These are phyloP conservation scores for Phytophthora sp. DNA, from an alignment of 352 stramenopile species.

Conservation along the genomic window DNA sequence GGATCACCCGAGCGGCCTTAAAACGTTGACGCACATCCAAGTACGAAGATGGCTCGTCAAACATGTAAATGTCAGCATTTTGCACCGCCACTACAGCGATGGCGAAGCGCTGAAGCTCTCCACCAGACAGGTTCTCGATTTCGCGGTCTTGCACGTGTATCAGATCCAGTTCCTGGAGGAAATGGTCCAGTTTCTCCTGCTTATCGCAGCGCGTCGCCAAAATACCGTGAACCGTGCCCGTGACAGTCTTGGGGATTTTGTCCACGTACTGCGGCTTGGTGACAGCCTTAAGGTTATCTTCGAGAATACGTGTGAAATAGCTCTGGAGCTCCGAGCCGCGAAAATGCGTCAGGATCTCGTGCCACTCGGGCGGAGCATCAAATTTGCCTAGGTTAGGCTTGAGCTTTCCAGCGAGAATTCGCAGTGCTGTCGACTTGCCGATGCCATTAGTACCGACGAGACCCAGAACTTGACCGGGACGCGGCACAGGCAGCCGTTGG, in stretches of 20 bases:
- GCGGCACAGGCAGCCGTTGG: conserved; percentile 98
- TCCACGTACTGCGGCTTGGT: conserved; percentile 99
- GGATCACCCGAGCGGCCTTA: conserved; percentile 98
- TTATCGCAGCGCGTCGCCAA: conserved; percentile 95
- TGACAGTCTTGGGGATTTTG: conserved; percentile 98
- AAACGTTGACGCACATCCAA: conserved; percentile 99
- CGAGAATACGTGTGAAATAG: conserved; percentile 99
- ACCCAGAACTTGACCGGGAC: conserved; percentile 97
- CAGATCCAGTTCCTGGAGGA: conserved; percentile 95
- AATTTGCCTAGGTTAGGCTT: conserved; percentile 99
- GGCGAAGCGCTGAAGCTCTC: conserved; percentile 99
- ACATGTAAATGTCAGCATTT: conserved; percentile 99
- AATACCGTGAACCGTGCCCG: conserved; percentile 95
- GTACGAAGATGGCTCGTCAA: conserved; percentile 99
- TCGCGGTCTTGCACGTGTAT: conserved; percentile 97
- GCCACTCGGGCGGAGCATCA: conserved; percentile 98
- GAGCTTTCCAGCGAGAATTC: conserved; percentile 98
- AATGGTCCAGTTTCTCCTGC: conserved; percentile 78
- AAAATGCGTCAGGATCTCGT: conserved; percentile 99
- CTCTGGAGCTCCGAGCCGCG: conserved; percentile 98
- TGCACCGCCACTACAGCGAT: conserved; percentile 97
- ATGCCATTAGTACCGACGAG: conserved; percentile 99
- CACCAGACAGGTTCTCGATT: conserved; percentile 95
- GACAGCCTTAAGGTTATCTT: conserved; percentile 99
- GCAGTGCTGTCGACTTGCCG: conserved; percentile 99